A percentile compares a stretch with the other conserved stretches of the same genome.
Evolutionary conservation across 2,329 filamentous ascomycete genomes (phyloP).

Genomic region (Didymellaceae sp.): DNA sequence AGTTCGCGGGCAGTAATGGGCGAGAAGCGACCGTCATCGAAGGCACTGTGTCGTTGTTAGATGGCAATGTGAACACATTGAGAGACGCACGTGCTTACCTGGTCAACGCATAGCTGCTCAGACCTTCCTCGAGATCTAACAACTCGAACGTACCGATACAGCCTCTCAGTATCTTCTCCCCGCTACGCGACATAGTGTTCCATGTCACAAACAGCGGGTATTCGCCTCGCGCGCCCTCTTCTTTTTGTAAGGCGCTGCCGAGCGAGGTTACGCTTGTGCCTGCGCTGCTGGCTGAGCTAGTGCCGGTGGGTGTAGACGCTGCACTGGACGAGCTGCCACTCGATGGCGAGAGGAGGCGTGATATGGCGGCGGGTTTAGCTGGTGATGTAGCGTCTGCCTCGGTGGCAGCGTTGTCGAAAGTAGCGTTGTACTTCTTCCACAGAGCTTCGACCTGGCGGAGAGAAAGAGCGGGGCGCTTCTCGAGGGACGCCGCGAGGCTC

Average conservation of each 20-base stretch:
- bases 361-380: slow-evolving; percentile 52
- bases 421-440: slow-evolving; percentile 63
- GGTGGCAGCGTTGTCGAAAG: slow-evolving; percentile 19
- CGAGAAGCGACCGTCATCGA: slow-evolving; percentile 67
- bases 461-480: slow-evolving; percentile 69
- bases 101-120: slow-evolving; percentile 82
- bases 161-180: slow-evolving; percentile 76
- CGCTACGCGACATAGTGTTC: slow-evolving; percentile 72
- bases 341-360: slow-evolving; percentile 52
- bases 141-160: slow-evolving; percentile 96
- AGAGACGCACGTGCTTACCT: slow-evolving; percentile 58
- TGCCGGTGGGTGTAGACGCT: slow-evolving; percentile 55
- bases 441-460: slow-evolving; percentile 74
- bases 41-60: slow-evolving; percentile 55
- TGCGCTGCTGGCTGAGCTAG: slow-evolving; percentile 54
- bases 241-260: slow-evolving; percentile 38
- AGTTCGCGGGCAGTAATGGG: slow-evolving; percentile 59
- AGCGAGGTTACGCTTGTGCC: slow-evolving; percentile 47
- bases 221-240: slow-evolving; percentile 37
- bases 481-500: slow-evolving; percentile 75
- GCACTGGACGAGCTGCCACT: slow-evolving; percentile 54
- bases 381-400: slow-evolving; percentile 27
- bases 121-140: slow-evolving; percentile 73
- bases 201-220: slow-evolving; percentile 92
- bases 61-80: background rate